Base-by-base conservation (phyloP, 148 eudicot species). In the Vaccinium corymbosum region DNA sequence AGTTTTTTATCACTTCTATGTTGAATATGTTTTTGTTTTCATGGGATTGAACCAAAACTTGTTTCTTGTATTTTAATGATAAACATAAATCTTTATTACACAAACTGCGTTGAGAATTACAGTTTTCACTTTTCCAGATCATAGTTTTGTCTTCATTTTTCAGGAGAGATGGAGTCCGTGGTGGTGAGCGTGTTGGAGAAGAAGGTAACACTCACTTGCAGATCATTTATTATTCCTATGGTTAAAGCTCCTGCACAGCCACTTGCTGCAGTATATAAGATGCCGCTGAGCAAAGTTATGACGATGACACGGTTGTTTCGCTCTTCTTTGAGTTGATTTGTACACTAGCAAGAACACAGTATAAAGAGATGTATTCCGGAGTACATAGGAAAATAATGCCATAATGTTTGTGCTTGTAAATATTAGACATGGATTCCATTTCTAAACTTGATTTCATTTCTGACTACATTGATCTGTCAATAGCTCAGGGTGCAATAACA, bases 131-230 rank as follows among this genome's bases (percentile, higher is more conserved):
- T 61, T 82, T 76, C 8, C 52, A 15, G 1, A 61, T 46, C 25
- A 14, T 15, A 19, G 27, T 22, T 77, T 3, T 12, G 16, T 56
- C 12, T 62, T 53, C 22, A 29, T 42, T 83, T 79, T 80, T 55
- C 82, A 90, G 91, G 91, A 16, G 94, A 91, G 76, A 87, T 86
- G 16, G 92, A 92, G 57, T 92, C 93, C 0, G 89, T 93, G 80
- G 86, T 82, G 59, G 87, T 92, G 84, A 89, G 87, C 82, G 59
- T 92, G 79, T 61, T 82, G 79, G 97, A 93, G 88, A 92, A 91
- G 87, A 91, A 91, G 87, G 92, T 93, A 76, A 89, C 87, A n/a
- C 84, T 93, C 35, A 90, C 90, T 6, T 90, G 90, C 76, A 91
- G 83, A 62, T 83, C 73, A 68, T 7, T 27, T 29, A 22, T 83